Evolutionary conservation across 495 filamentous ascomycete genomes (phyloP), one percentile per base, ranked within the genome.

Genomic region (Cercophora newfieldiana): DNA sequence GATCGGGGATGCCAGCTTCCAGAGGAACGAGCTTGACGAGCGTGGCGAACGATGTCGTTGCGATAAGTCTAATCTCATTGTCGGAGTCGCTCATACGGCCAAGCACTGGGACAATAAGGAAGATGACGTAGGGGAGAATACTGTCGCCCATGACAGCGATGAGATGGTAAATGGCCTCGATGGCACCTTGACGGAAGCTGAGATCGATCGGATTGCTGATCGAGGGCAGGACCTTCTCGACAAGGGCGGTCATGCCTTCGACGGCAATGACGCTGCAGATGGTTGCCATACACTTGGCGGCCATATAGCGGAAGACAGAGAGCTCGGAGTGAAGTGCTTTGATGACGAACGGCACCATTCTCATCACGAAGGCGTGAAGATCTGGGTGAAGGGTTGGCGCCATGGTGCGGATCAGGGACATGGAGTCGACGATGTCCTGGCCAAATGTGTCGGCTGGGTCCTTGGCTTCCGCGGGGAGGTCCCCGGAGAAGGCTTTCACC

Each of bases 31-130:
- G 85, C 74, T 98, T 98, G 71, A 99, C 96, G 4, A 99, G 82
- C 0, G 94, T 98, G 0, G 95, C 95, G 69, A 99, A 99, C 14
- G 93, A 96, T 1, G 96, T 99, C 0, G 95, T 99, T 2, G 95
- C 94, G 63, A 99, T 90, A 24, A 99, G 86, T 48, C 95, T 88
- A 59, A 98, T 88, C 71, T 98, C 94, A 69, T 94, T 93, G 77
- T 99, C 94, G 0, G 94, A 95, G 75, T 99, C 95, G 74, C 94
- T 97, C 95, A 99, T 99, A n/a, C 95, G 88, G 47, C 95, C 95
- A 59, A 99, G 85, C 3, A 99, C 94, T 2, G 95, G 95, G n/a
- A 97, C 94, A 53, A 99, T 94, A 61, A 99, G 86, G 87, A 99
- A 98, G 70, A 99, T 97, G 63, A 99, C 95, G 76, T 98, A 99